phyloP scores from a whole-genome alignment of 768 basidiomycete genomes.

The Galerina sulciceps region DNA sequence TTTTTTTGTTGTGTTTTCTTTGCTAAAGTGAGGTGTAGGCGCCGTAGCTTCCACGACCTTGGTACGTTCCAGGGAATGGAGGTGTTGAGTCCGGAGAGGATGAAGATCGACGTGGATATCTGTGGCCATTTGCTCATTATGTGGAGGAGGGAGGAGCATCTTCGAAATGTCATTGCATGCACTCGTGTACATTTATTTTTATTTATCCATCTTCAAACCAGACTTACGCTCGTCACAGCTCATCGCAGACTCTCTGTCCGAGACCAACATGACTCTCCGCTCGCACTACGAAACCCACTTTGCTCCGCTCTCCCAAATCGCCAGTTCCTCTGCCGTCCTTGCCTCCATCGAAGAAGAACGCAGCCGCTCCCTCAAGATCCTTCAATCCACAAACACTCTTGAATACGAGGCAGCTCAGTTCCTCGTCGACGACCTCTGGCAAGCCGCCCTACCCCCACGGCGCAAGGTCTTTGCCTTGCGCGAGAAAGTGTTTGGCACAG shows the following conservation, averaged over 20 bases:
- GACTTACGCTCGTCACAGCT: slow-evolving; percentile 31
- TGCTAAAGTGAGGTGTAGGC: slow-evolving; percentile 30
- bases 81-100: slow-evolving; percentile 60
- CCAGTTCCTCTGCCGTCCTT: slow-evolving; percentile 48
- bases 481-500: slow-evolving; percentile 69
- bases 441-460: slow-evolving; percentile 60
- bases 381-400: slow-evolving; percentile 67
- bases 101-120: slow-evolving; percentile 81
- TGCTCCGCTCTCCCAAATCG: slow-evolving; percentile 49
- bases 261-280: slow-evolving; percentile 59
- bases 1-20: slow-evolving; percentile 3
- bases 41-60: slow-evolving; percentile 72
- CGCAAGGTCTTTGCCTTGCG: slow-evolving; percentile 68
- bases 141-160: slow-evolving; percentile 67
- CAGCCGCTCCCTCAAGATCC: slow-evolving; percentile 52
- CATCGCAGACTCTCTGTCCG: slow-evolving; percentile 55
- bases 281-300: slow-evolving; percentile 61
- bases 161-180: slow-evolving; percentile 64
- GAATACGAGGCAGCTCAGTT: slow-evolving; percentile 77
- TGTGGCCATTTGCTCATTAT: slow-evolving; percentile 76
- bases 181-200: slow-evolving; percentile 48
- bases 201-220: slow-evolving; percentile 5
- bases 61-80: slow-evolving; percentile 49
- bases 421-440: slow-evolving; percentile 67
- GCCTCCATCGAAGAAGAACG: slow-evolving; percentile 55